Percentiles rank a stretch among this genome's conserved stretches.
These are phyloP conservation scores for Dendrobium officinale DNA, from an alignment of 106 monocot species.

Conservation along the genomic window DNA sequence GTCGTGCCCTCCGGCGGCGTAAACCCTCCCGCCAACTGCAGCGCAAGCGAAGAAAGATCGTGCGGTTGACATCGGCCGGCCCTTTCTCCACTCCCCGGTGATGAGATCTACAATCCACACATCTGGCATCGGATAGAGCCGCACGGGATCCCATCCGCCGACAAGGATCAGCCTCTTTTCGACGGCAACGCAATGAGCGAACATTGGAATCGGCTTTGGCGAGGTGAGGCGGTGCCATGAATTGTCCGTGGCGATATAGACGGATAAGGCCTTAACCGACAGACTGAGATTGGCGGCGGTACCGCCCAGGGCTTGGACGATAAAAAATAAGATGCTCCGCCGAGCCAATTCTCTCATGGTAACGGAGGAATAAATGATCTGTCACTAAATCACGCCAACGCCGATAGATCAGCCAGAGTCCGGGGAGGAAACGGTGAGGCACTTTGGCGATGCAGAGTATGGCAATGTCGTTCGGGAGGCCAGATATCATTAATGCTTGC, in stretches of 20 bases:
- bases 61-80: conserved; percentile 3
- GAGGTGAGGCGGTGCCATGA: conserved; percentile 29
- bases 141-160: conserved; percentile 50
- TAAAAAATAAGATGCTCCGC: conserved; percentile 22
- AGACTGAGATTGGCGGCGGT: not conserved
- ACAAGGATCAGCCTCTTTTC: conserved; percentile 27
- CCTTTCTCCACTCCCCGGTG: conserved; percentile 31
- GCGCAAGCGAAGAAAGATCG: conserved; percentile 11
- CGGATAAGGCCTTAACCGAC: conserved; percentile 22
- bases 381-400: conserved; percentile 20
- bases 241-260: conserved; percentile 26
- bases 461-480: conserved; percentile 20
- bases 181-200: conserved; percentile 51
- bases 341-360: conserved; percentile 6
- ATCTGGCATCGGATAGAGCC: conserved; percentile 35
- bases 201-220: conserved; percentile 29
- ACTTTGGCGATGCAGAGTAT: conserved; percentile 20
- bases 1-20: conserved; percentile 7
- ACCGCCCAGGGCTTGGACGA: conserved; percentile 17
- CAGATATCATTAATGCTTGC: conserved; percentile 12
- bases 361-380: not conserved
- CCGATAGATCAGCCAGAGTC: not conserved
- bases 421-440: conserved; percentile 15
- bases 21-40: not conserved
- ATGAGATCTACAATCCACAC: conserved; percentile 40